These are phyloP conservation scores for Xylaria castorea DNA, from an alignment of 495 filamentous ascomycete genomes.

Conservation along the genomic window DNA sequence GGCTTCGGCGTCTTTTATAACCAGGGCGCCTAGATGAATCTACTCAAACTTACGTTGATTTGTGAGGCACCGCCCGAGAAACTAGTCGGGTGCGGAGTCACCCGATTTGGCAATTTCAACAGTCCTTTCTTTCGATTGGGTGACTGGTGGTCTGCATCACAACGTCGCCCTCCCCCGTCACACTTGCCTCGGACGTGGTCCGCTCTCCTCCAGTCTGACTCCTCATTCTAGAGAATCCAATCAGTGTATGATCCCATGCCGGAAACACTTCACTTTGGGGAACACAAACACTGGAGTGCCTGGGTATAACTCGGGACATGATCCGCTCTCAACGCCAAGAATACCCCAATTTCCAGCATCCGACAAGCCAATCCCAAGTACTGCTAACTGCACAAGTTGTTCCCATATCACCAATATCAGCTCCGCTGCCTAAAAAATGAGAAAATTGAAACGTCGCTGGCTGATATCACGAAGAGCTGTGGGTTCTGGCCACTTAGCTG, in stretches of 20 bases:
- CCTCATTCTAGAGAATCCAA: background rate
- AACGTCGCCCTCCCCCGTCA: background rate
- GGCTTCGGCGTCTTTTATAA: background rate
- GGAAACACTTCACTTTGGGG: background rate
- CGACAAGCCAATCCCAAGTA: background rate
- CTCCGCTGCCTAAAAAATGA: background rate
- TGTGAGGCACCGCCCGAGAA: constrained; percentile 3
- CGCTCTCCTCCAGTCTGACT: background rate
- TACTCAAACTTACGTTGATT: background rate
- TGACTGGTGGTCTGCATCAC: background rate
- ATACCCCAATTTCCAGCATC: background rate
- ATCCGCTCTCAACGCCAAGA: background rate
- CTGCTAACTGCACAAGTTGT: background rate
- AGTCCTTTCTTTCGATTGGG: constrained; percentile 20
- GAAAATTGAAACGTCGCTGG: background rate
- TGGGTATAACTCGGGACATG: background rate
- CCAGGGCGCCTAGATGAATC: background rate
- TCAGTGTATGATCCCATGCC: background rate
- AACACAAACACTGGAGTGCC: background rate
- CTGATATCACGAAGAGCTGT: background rate
- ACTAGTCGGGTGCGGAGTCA: constrained; percentile 19
- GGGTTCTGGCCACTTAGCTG: background rate
- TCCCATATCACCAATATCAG: background rate
- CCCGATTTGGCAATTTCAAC: constrained; percentile 22
- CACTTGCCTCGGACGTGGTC: background rate